phyloP scores from a whole-genome alignment of 768 basidiomycete genomes.

The Leccinellum luteum region DNA sequence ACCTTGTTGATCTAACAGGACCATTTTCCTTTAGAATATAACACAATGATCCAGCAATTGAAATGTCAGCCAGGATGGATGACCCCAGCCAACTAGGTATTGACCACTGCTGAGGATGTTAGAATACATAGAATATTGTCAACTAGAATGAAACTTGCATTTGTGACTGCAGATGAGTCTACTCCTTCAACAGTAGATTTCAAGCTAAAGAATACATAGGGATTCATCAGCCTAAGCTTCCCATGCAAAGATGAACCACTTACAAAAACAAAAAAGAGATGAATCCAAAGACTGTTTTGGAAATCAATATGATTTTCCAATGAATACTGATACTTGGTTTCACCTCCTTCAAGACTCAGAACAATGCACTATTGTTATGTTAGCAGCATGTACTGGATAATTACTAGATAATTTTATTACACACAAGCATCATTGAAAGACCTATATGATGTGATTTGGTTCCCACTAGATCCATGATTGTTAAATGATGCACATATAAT shows the following conservation, averaged over 20 bases:
- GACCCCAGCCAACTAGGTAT: conserved; percentile 20
- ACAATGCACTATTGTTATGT: conserved; percentile 13
- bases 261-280: conserved; percentile 10
- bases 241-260: neutral
- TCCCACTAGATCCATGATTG: conserved; percentile 11
- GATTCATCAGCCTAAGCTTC: neutral
- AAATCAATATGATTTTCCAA: conserved; percentile 1
- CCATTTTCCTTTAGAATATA: conserved; percentile 10
- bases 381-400: neutral
- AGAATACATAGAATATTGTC: neutral
- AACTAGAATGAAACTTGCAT: conserved; percentile 1
- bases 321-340: neutral
- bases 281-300: conserved; percentile 15
- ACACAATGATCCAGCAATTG: conserved; percentile 22
- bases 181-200: neutral
- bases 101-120: conserved; percentile 19
- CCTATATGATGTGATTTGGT: neutral
- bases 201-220: neutral
- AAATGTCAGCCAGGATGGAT: conserved; percentile 19
- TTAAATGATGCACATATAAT: neutral
- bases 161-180: neutral
- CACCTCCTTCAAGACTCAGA: conserved; percentile 22
- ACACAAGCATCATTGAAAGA: conserved; percentile 17
- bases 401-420: neutral
- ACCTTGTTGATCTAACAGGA: conserved; percentile 14